These are phyloP conservation scores for Talaromyces funiculosus DNA, from an alignment of 2,329 filamentous ascomycete genomes.

Conservation along the genomic window DNA sequence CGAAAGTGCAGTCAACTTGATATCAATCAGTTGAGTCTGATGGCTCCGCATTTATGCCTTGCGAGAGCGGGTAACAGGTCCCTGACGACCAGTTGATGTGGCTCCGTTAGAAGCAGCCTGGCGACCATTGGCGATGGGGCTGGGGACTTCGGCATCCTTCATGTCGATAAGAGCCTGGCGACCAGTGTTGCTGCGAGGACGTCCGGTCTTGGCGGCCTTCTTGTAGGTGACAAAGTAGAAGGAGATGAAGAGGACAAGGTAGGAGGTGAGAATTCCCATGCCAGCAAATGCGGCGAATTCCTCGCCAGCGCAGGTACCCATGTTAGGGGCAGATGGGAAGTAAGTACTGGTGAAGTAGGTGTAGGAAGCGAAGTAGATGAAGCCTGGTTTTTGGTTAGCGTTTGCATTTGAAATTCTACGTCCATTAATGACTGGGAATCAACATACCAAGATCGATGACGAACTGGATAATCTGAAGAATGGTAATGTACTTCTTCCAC, in stretches of 20 bases:
- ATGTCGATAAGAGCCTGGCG: conserved; percentile 84
- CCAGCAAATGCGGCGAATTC: conserved; percentile 93
- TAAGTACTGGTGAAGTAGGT: conserved; percentile 95
- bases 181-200: conserved; percentile 55
- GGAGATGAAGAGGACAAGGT: conserved; percentile 95
- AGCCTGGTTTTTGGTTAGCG: conserved; percentile 55
- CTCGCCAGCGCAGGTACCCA: conserved; percentile 84
- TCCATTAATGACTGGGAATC: background rate
- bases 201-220: conserved; percentile 52
- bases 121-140: conserved; percentile 18
- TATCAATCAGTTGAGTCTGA: background rate
- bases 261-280: conserved; percentile 86
- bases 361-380: conserved; percentile 99
- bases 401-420: background rate
- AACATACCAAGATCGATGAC: conserved; percentile 85
- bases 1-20: background rate
- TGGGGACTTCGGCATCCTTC: conserved; percentile 61
- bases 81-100: conserved; percentile 36
- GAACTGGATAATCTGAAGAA: conserved; percentile 95
- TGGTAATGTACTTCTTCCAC: conserved; percentile 99
- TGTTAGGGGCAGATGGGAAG: conserved; percentile 77
- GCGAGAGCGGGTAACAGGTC: conserved; percentile 42
- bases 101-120: conserved; percentile 22
- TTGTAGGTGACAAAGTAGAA: conserved; percentile 97
- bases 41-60: conserved; percentile 37